Evolutionary conservation across 2,329 filamentous ascomycete genomes (phyloP).

Genomic region (Diaporthe humulicola): DNA sequence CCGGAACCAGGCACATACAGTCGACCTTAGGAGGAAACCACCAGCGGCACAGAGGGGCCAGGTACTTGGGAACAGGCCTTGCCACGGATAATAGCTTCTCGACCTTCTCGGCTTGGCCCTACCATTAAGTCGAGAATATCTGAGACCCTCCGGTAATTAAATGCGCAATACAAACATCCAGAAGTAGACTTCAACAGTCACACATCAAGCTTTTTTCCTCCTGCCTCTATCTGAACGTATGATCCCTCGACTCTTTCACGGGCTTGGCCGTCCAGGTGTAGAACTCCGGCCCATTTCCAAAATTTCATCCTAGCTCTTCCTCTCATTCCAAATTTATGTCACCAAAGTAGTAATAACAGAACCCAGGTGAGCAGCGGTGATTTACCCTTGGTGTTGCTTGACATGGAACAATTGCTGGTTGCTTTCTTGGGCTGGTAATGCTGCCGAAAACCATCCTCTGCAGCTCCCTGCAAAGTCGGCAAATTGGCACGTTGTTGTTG

Average conservation of each 20-base stretch:
- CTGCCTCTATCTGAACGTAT: not conserved
- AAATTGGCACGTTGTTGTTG: not conserved
- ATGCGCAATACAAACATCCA: not conserved
- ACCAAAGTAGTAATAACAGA: not conserved
- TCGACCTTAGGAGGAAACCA: not conserved
- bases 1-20: not conserved
- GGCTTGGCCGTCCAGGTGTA: not conserved
- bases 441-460: not conserved
- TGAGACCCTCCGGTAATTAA: not conserved
- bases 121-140: no score
- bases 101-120: not conserved
- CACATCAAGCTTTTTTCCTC: not conserved
- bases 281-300: no score
- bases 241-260: no score
- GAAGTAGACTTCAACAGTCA: not conserved
- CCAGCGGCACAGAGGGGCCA: not conserved
- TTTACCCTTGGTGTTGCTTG: not conserved
- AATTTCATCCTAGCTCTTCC: not conserved
- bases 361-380: not conserved
- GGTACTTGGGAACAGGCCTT: not conserved
- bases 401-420: not conserved
- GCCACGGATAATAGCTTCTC: not conserved
- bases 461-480: not conserved
- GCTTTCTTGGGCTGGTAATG: not conserved
- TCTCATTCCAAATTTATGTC: not conserved